Base-by-base conservation (phyloP, 768 basidiomycete species). In the Collybia nuda region DNA sequence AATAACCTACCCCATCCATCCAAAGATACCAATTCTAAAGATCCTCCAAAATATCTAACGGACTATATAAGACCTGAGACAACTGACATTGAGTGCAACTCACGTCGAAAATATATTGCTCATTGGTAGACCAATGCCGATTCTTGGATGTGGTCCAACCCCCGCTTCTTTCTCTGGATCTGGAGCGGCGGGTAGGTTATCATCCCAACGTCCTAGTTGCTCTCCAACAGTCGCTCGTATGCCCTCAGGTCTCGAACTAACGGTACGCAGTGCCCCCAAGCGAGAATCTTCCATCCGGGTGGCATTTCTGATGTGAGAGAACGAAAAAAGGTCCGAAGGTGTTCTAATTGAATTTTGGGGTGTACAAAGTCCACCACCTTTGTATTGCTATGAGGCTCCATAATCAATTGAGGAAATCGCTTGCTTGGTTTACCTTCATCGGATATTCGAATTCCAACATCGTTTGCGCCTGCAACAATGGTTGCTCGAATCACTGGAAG, bases 51-150 rank as follows among this genome's bases (percentile, higher is more conserved):
- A 67, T 92, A 93, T 44, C 88, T 90, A 55, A 5, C 50, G 44
- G 29, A 23, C 2, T 14, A 28, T 21, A 38, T 44, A 44, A 50
- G n/a, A 40, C 28, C 46, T 9, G 37, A 19, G 19, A 23, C 41
- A 2, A 29, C 54, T 38, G 37, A 29, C 17, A 41, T 15, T 49
- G 37, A 4, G 21, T 43, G 54, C 43, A 17, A 67, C 81, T 51
- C 58, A 90, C 80, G 85, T 91, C 51, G 91, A 84, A 66, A 84
- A 93, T 29, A 93, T 92, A 59, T 90, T 87, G 63, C 91, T 90
- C 90, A 93, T 90, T 0, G 91, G 90, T 17, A 93, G 68, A 5
- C 91, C 91, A 40, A 93, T 85, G 2, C 91, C 91, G 49, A 93
- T 87, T 38, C 79, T 75, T 40, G 79, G 78, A 64, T 86, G 86